A percentile compares a stretch with the other conserved stretches of the same genome.
These are phyloP conservation scores for Carex cristatella DNA, from an alignment of 176 grass and related monocot species.

Conservation along the genomic window DNA sequence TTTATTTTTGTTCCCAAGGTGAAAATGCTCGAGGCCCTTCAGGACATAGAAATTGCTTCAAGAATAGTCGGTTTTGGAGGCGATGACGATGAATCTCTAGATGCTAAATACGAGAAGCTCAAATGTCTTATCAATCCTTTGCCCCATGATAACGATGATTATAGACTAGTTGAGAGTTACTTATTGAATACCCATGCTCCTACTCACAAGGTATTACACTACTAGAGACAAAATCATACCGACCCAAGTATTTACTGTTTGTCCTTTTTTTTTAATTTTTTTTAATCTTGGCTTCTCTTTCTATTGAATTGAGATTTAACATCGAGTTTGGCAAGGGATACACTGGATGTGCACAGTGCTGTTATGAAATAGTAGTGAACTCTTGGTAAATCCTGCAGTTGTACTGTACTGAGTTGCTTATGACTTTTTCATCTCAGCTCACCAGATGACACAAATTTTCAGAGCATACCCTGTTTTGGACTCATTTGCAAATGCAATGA, in stretches of 20 bases:
- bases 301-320: background rate
- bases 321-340: background rate
- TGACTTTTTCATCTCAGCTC: background rate
- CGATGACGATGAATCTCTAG: constrained; percentile 72
- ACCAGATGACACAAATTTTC: background rate
- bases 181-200: constrained; percentile 92
- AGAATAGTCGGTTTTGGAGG: constrained; percentile 80
- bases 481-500: background rate
- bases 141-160: constrained; percentile 76
- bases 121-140: constrained; percentile 59
- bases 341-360: background rate
- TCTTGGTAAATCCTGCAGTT: background rate
- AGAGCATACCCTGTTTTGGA: background rate
- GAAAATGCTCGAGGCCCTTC: constrained; percentile 96
- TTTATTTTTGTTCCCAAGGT: constrained; percentile 30
- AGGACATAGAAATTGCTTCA: constrained; percentile 98
- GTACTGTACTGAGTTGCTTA: background rate
- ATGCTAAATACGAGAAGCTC: constrained; percentile 84
- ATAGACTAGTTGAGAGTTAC: constrained; percentile 68
- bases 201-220: constrained; percentile 71
- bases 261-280: background rate
- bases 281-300: constrained; percentile 1
- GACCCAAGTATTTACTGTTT: background rate
- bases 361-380: background rate
- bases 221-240: background rate